Conservation (phyloP, 805 yeast species). For the Metschnikowia lochheadii region DNA sequence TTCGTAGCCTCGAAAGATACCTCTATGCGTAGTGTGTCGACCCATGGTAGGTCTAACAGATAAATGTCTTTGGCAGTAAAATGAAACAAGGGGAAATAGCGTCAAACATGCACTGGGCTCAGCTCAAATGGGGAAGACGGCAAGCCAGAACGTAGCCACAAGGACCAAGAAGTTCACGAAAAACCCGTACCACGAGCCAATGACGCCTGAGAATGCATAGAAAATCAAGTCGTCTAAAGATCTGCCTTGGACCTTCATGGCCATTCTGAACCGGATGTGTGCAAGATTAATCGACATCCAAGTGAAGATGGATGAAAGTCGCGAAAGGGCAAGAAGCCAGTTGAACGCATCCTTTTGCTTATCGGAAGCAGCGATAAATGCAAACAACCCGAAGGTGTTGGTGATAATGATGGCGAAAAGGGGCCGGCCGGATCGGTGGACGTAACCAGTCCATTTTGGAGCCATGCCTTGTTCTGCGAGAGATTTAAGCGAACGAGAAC, state of each 20-base stretch:
- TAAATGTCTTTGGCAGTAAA: too few species aligned
- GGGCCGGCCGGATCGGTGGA: conserved; percentile 40
- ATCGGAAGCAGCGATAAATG: conserved; percentile 41
- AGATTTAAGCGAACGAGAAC: conserved; percentile 38
- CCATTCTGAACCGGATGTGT: conserved; percentile 38
- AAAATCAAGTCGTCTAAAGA: conserved; percentile 49
- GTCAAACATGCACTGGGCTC: conserved; percentile 19
- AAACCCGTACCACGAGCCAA: conserved; percentile 25
- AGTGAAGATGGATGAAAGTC: conserved; percentile 40
- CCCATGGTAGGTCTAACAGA: too few species aligned
- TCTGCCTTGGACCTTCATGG: conserved; percentile 40
- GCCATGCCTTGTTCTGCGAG: conserved; percentile 41
- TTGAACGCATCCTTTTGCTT: conserved; percentile 34
- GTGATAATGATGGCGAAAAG: conserved; percentile 32
- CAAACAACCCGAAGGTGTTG: conserved; percentile 33
- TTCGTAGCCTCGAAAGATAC: too few species aligned
- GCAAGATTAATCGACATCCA: conserved; percentile 41
- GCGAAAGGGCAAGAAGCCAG: conserved; percentile 42
- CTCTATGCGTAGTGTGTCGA: too few species aligned
- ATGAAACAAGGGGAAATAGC: too few species aligned
- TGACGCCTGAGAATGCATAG: conserved; percentile 44
- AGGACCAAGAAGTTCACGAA: conserved; percentile 21
- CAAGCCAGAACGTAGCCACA: conserved; percentile 26
- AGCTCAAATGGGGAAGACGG: conserved; percentile 25
- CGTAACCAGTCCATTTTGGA: conserved; percentile 31